Evolutionary conservation across 2,329 filamentous ascomycete species (phyloP), one percentile per base, ranked within the genome.

Genomic region (Aspergillus cejpii): DNA sequence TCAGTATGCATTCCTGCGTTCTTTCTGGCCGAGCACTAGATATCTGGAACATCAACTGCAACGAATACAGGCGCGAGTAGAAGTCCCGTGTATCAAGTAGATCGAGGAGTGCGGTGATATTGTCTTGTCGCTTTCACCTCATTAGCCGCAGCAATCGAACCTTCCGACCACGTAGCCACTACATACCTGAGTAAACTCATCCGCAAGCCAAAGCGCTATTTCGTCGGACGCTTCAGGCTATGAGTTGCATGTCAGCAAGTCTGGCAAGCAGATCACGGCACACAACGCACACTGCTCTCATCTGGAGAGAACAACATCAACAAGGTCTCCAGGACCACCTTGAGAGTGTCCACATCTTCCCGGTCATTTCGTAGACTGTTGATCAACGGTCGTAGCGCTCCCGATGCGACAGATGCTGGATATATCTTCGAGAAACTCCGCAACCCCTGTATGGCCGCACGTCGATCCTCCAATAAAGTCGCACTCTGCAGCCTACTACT

Each of bases 361-460:
- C 81, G 81, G 77, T 98, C 92, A 63, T 88, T 89, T 54, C 81
- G 81, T 42, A 98, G 72, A 57, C 86, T 88, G 10, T 80, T 81
- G 54, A 98, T 97, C 45, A 98, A 75, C 45, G 86, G 87, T 51
- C 91, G 80, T 38, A 98, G 73, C n/a, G 90, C 87, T 29, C 89
- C 90, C 3, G 90, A 96, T 1, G 94, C 88, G 27, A 98, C 92
- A 6, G 90, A 94, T 11, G 94, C 94, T 28, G 92, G 94, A 59
- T 91, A 97, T 50, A 94, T 83, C 69, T 97, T 97, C 33, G 92
- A 88, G 66, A 98, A 97, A 70, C 90, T 96, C 57, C 94, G 81
- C 28, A 98, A 75, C 14, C 92, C 92, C 23, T 94, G 79, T 38
- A 98, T 95, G 37, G 92, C 90, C 44, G 88, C 90, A 51, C 92